Conservation (phyloP, 352 stramenopile species). For the Pythium insidiosum region DNA sequence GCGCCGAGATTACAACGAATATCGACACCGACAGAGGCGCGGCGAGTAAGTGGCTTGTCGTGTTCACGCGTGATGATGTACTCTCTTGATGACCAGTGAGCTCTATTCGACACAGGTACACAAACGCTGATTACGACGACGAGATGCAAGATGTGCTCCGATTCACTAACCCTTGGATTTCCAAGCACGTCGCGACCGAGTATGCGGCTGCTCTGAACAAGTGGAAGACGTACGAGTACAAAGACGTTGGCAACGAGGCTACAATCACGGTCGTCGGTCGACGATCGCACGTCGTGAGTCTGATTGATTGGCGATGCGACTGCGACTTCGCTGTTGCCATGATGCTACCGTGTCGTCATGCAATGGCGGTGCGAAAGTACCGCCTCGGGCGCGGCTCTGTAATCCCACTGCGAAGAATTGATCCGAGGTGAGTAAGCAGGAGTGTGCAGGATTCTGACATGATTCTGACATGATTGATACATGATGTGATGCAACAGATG, state of each 20-base stretch:
- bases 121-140: constrained; percentile 10
- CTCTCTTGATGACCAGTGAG: background rate
- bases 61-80: no score
- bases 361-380: no score
- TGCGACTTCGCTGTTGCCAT: constrained; percentile 12
- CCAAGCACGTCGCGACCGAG: constrained; percentile 7
- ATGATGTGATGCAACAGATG: no score
- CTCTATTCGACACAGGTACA: constrained; percentile 4
- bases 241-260: background rate
- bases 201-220: constrained; percentile 7
- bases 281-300: background rate
- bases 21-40: no score
- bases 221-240: background rate
- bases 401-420: no score
- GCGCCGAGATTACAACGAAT: no score
- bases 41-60: no score
- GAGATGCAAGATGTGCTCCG: constrained; percentile 13
- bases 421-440: no score
- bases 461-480: no score
- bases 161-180: constrained; percentile 14
- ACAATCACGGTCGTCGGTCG: background rate
- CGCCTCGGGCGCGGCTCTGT: no score
- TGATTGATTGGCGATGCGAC: constrained; percentile 4
- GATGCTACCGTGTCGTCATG: constrained; percentile 12
- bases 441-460: no score